Evolutionary conservation across 352 stramenopile species (phyloP).

Genomic region (Phytophthora tubulina): DNA sequence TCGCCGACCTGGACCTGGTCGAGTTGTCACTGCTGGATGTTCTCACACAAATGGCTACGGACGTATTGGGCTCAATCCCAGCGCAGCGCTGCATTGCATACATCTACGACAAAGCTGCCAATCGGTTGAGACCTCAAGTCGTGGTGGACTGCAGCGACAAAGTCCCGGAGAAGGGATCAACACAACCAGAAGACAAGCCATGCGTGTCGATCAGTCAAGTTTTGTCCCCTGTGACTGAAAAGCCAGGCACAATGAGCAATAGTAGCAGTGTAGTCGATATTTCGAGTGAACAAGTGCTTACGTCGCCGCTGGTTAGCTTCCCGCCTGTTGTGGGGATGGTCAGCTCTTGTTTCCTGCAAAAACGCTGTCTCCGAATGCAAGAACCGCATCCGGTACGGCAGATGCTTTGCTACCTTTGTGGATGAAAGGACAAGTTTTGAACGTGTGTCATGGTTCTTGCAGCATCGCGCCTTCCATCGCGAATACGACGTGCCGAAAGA

Average conservation of each 20-base stretch:
- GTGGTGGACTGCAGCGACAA: constrained; percentile 23
- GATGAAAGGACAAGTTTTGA: not conserved
- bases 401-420: not conserved
- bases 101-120: constrained; percentile 61
- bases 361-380: constrained; percentile 68
- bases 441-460: not conserved
- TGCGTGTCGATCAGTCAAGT: not conserved
- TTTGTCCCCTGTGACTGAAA: not conserved
- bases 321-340: constrained; percentile 66
- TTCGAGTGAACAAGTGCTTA: not conserved
- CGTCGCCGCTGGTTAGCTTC: constrained; percentile 44
- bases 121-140: constrained; percentile 56
- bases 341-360: constrained; percentile 66
- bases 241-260: not conserved
- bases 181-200: constrained; percentile 1
- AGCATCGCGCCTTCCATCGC: constrained; percentile 67
- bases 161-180: not conserved
- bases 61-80: constrained; percentile 52
- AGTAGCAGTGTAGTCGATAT: not conserved
- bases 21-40: constrained; percentile 45
- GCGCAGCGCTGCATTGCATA: constrained; percentile 62
- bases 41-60: constrained; percentile 46
- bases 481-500: constrained; percentile 70
- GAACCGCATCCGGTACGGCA: constrained; percentile 51
- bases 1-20: constrained; percentile 25